Percentiles rank a stretch among this genome's conserved stretches.
Conservation (phyloP, 2,329 filamentous ascomycete genomes). For the Fusarium sp. region DNA sequence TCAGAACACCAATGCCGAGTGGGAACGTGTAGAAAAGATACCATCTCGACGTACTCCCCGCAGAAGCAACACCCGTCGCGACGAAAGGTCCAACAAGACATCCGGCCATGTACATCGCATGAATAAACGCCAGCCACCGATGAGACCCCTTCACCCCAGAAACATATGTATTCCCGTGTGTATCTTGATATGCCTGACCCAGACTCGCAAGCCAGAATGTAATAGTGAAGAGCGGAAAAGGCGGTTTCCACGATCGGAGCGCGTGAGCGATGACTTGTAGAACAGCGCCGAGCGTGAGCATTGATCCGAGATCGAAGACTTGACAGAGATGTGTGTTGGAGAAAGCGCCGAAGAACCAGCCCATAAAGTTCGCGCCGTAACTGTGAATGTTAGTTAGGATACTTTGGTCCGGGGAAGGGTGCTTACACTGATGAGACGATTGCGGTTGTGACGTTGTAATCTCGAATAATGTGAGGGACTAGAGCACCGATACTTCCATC, state of each 20-base stretch:
- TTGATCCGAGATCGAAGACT: conserved; percentile 62
- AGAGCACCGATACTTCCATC: conserved; percentile 70
- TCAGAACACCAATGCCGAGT: conserved; percentile 59
- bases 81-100: conserved; percentile 65
- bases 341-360: conserved; percentile 66
- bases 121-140: conserved; percentile 69
- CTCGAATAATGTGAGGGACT: conserved; percentile 67
- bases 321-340: conserved; percentile 63
- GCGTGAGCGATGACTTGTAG: conserved; percentile 63
- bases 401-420: too few relatives aligned
- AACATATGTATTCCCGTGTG: conserved; percentile 69
- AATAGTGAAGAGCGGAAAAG: conserved; percentile 63
- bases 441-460: conserved; percentile 62
- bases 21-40: conserved; percentile 65
- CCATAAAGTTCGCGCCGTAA: conserved; percentile 65
- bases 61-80: conserved; percentile 58
- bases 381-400: conserved; percentile 36
- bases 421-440: conserved; percentile 59
- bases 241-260: conserved; percentile 63
- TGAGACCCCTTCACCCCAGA: conserved; percentile 60
- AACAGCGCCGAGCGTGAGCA: conserved; percentile 63
- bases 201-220: conserved; percentile 66
- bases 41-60: conserved; percentile 53
- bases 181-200: conserved; percentile 70
- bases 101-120: conserved; percentile 68